Evolutionary conservation across 2,329 filamentous ascomycete species (phyloP).

Genomic region (Neoarthrinium moseri): DNA sequence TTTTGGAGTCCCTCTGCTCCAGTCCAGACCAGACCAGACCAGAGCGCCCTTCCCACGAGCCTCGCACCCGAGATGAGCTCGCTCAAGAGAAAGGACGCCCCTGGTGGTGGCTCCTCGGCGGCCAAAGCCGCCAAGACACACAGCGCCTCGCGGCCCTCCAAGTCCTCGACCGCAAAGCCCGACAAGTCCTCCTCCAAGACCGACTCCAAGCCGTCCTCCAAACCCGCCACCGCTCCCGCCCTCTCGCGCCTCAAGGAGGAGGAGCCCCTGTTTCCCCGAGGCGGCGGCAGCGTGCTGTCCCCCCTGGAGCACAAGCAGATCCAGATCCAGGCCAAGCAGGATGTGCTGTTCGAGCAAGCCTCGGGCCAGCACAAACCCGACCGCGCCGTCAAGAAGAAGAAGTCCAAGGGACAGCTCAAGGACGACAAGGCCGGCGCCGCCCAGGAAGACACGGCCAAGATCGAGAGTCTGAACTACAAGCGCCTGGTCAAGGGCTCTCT

Average conservation of each 20-base stretch:
- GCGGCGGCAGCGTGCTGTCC: slow-evolving; percentile 85
- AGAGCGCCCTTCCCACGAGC: no score
- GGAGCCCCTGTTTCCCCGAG: slow-evolving; percentile 87
- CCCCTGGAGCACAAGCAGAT: slow-evolving; percentile 97
- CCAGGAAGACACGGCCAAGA: slow-evolving; percentile 61
- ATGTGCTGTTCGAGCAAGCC: slow-evolving; percentile 86
- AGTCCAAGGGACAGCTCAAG: slow-evolving; percentile 50
- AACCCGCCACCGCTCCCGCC: slow-evolving; percentile 27
- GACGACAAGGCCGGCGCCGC: slow-evolving; percentile 51
- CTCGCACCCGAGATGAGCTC: slow-evolving; percentile 53
- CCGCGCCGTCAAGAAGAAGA: slow-evolving; percentile 53
- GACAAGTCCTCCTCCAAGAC: slow-evolving; percentile 29
- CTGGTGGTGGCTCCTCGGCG: slow-evolving; percentile 44
- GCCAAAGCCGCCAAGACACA: slow-evolving; percentile 47
- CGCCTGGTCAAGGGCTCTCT: slow-evolving; percentile 82
- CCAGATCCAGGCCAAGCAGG: slow-evolving; percentile 85
- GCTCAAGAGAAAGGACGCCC: slow-evolving; percentile 58
- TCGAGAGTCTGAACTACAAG: slow-evolving; percentile 90
- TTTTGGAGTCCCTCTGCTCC: no score
- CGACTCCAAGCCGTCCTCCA: slow-evolving; percentile 22
- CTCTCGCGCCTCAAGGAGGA: slow-evolving; percentile 66
- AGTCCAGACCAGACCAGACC: no score
- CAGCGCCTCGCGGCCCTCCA: slow-evolving; percentile 46
- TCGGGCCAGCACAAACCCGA: slow-evolving; percentile 49
- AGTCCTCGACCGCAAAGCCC: slow-evolving; percentile 42